Evolutionary conservation across 192 early-diverging fungal genomes (phyloP).

Genomic region (Coemansia sp.): DNA sequence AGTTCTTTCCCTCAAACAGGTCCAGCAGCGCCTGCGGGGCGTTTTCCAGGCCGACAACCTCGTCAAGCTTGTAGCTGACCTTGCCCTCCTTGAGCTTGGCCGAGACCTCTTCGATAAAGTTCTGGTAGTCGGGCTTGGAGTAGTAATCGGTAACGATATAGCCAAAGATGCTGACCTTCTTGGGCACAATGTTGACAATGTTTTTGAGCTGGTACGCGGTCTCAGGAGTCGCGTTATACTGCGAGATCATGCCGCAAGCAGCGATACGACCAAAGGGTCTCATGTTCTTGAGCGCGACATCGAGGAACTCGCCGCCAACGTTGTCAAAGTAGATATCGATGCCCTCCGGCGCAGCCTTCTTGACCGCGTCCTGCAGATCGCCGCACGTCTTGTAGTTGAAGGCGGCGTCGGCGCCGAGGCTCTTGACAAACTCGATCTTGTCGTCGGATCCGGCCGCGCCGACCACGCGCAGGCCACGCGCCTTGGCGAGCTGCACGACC

Average conservation of each 20-base stretch:
- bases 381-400: conserved; percentile 86
- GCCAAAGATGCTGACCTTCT: conserved; percentile 60
- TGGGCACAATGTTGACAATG: conserved; percentile 54
- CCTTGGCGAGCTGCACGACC: conserved; percentile 78
- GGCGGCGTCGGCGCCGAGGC: too few species aligned
- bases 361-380: conserved; percentile 51
- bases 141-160: conserved; percentile 61
- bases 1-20: conserved; percentile 63
- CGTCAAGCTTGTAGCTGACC: conserved; percentile 58
- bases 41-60: conserved; percentile 52
- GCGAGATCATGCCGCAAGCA: conserved; percentile 71
- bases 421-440: conserved; percentile 71
- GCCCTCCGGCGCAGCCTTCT: conserved; percentile 67
- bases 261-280: conserved; percentile 68
- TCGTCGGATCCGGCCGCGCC: conserved; percentile 82
- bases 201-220: conserved; percentile 56
- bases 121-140: conserved; percentile 43
- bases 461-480: conserved; percentile 72
- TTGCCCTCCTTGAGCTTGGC: conserved; percentile 59
- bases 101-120: conserved; percentile 60
- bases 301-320: too few species aligned
- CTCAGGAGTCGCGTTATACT: conserved; percentile 52
- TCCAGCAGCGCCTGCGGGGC: conserved; percentile 60
- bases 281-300: conserved; percentile 63
- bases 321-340: conserved; percentile 89